These are phyloP conservation scores for Candida verbasci DNA, from an alignment of 805 yeast genomes.

Conservation along the genomic window DNA sequence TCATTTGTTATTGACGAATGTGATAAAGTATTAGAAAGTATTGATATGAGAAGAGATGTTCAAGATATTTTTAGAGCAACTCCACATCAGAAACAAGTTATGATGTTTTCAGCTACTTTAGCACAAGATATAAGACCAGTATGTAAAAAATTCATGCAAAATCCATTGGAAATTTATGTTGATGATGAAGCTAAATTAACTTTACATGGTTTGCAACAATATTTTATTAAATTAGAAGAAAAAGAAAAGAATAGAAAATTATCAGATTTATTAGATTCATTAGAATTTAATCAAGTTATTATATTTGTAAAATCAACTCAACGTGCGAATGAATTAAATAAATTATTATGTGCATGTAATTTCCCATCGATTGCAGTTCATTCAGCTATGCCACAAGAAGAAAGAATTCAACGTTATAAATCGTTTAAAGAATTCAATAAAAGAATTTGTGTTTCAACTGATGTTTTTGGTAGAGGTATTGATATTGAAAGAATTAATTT, in stretches of 20 bases:
- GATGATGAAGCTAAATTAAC: constrained; percentile 98
- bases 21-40: constrained; percentile 90
- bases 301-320: constrained; percentile 88
- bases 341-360: constrained; percentile 82
- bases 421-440: constrained; percentile 96
- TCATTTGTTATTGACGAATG: constrained; percentile 96
- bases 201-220: constrained; percentile 96
- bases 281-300: constrained; percentile 97
- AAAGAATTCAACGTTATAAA: constrained; percentile 95
- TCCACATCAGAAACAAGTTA: constrained; percentile 97
- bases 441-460: constrained; percentile 98
- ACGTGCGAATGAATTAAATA: constrained; percentile 90
- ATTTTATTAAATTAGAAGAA: constrained; percentile 84
- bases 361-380: constrained; percentile 98
- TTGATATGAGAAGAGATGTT: constrained; percentile 96
- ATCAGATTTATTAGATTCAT: constrained; percentile 85
- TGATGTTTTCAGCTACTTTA: constrained; percentile 98
- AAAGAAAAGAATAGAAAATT: constrained; percentile 89
- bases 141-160: constrained; percentile 97
- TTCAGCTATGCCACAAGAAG: constrained; percentile 93
- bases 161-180: constrained; percentile 93
- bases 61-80: constrained; percentile 97
- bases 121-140: constrained; percentile 93
- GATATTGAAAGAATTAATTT: constrained; percentile 98
- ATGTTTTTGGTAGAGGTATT: constrained; percentile 98